These are phyloP conservation scores for Coniosporium apollinis DNA, from an alignment of 495 filamentous ascomycete genomes.

Conservation along the genomic window DNA sequence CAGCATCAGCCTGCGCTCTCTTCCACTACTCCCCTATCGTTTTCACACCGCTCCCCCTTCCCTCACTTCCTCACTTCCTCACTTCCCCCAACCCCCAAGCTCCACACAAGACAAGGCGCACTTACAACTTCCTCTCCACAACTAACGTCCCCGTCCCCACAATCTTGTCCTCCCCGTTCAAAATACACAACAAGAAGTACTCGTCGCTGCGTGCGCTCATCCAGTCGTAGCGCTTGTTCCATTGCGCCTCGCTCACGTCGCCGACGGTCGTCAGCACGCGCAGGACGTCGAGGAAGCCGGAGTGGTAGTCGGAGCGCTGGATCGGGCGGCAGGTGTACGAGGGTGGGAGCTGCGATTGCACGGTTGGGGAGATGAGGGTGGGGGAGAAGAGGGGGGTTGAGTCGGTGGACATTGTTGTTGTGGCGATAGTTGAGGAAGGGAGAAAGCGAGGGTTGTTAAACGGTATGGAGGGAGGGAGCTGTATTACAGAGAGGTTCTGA, in stretches of 20 bases:
- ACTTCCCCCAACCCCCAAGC: constrained; percentile 1
- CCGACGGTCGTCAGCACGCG: constrained; percentile 86
- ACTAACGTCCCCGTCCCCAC: constrained; percentile 81
- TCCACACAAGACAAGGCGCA: constrained; percentile 3
- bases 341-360: constrained; percentile 53
- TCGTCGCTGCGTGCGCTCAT: constrained; percentile 60
- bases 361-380: constrained; percentile 59
- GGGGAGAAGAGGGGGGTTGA: constrained; percentile 49
- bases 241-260: constrained; percentile 59
- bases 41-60: too few relatives aligned
- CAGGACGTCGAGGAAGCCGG: constrained; percentile 76
- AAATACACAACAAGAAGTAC: constrained; percentile 74
- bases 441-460: too few relatives aligned
- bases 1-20: constrained; percentile 3
- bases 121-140: constrained; percentile 71
- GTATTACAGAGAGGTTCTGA: too few relatives aligned
- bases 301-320: constrained; percentile 56
- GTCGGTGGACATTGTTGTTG: constrained; percentile 3
- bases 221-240: constrained; percentile 68
- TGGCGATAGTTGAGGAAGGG: background rate
- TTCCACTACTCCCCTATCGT: background rate
- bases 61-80: background rate
- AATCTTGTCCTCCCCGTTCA: constrained; percentile 49
- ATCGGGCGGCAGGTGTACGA: constrained; percentile 74
- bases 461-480: too few relatives aligned